Conservation (phyloP, 1,284 basidiomycete genomes). For the Puccinia polysora region DNA sequence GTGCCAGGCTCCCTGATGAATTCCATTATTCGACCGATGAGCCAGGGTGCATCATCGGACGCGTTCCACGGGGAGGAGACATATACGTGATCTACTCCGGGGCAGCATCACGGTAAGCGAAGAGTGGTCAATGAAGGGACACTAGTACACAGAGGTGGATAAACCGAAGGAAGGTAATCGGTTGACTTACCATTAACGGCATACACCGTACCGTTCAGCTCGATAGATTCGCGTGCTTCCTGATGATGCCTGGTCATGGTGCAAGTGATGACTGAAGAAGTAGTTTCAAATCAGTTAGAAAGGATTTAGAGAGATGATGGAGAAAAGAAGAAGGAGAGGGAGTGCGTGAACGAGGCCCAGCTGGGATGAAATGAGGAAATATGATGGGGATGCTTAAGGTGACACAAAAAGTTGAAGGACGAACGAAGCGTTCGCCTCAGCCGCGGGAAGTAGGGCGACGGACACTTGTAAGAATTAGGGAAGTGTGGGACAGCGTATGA, state of each 20-base stretch:
- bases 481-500: too few relatives aligned
- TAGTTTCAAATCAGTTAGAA: too few relatives aligned
- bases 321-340: too few relatives aligned
- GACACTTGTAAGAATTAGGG: too few relatives aligned
- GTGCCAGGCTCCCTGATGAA: slow-evolving; percentile 36
- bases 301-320: too few relatives aligned
- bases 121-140: not conserved
- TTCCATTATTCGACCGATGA: slow-evolving; percentile 44
- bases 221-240: slow-evolving; percentile 27
- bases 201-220: slow-evolving; percentile 30
- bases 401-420: too few relatives aligned
- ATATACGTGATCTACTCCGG: slow-evolving; percentile 41
- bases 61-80: slow-evolving; percentile 39
- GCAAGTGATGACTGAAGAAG: not conserved
- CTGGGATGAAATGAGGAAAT: too few relatives aligned
- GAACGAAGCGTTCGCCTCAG: too few relatives aligned
- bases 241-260: slow-evolving; percentile 23
- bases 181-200: slow-evolving; percentile 39
- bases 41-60: slow-evolving; percentile 42
- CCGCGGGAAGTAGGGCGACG: too few relatives aligned
- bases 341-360: too few relatives aligned
- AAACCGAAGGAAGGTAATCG: not conserved
- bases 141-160: not conserved
- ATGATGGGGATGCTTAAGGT: too few relatives aligned
- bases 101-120: too few relatives aligned